A percentile compares a stretch with the other conserved stretches of the same genome.
Conservation (phyloP, 495 filamentous ascomycete species). For the Aspergillus kassunensis region DNA sequence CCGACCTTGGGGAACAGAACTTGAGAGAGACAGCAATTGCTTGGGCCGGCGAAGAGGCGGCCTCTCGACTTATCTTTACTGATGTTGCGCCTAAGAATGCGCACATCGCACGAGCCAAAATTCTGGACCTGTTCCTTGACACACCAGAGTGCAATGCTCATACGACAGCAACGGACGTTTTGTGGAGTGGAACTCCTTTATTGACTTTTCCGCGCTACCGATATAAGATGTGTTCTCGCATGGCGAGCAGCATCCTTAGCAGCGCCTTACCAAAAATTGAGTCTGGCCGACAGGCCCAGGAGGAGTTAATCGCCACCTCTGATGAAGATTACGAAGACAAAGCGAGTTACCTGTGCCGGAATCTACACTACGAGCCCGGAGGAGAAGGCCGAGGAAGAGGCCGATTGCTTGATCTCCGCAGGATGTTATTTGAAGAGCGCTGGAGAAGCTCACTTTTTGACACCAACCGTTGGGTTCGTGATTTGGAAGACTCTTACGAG, state of each 20-base stretch:
- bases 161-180: slow-evolving; percentile 92
- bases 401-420: slow-evolving; percentile 68
- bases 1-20: slow-evolving; percentile 85
- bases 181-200: slow-evolving; percentile 94
- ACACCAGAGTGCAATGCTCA: slow-evolving; percentile 98
- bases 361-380: slow-evolving; percentile 56
- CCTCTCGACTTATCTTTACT: slow-evolving; percentile 90
- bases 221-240: slow-evolving; percentile 99
- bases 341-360: slow-evolving; percentile 68
- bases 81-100: slow-evolving; percentile 94
- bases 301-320: slow-evolving; percentile 68
- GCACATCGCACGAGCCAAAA: slow-evolving; percentile 87
- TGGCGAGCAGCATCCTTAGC: slow-evolving; percentile 90
- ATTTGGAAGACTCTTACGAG: slow-evolving; percentile 85
- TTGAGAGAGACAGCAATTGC: slow-evolving; percentile 70
- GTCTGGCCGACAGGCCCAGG: slow-evolving; percentile 62
- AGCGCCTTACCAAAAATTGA: slow-evolving; percentile 74
- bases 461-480: slow-evolving; percentile 85
- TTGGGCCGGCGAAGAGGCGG: slow-evolving; percentile 85
- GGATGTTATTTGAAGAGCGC: slow-evolving; percentile 73
- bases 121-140: slow-evolving; percentile 93
- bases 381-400: slow-evolving; percentile 57
- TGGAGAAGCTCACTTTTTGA: slow-evolving; percentile 87
- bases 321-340: slow-evolving; percentile 82
- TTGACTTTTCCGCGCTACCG: slow-evolving; percentile 90